Evolutionary conservation across 352 stramenopile species (phyloP), one percentile per base, ranked within the genome.

Genomic region (Phytopythium oedochilum): DNA sequence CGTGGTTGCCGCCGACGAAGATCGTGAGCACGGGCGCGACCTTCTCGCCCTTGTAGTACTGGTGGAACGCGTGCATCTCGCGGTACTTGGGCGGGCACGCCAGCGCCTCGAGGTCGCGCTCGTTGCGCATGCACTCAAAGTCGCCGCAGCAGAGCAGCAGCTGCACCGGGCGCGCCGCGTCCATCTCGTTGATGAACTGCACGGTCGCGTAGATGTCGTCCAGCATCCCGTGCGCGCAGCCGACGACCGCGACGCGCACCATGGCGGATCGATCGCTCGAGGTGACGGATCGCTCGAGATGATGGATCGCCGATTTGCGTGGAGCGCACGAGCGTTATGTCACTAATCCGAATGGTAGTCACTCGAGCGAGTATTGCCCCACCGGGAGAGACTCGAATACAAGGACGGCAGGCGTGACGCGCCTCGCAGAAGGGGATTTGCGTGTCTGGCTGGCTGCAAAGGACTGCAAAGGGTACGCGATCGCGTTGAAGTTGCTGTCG

Each of bases 1-100:
- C 97, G 70, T 99, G 97, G 83, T 99, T 99, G 25, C 97, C 97
- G 29, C 96, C 97, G 31, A 99, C 89, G 67, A 99, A 98, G 17
- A 99, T 73, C 4, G 97, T 99, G 32, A 98, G 74, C 52, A 98
- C 88, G 5, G 96, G 96, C 39, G 96, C 96, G 8, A 68, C 65
- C 60, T 96, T 96, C 47, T 88, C 78, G 39, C 94, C 92, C 44
- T 76, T 91, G 70, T 99, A 99, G 70, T 99, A 99, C 55, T 89
- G 75, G 63, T 98, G 88, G 73, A 99, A 99, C 45, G 76, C 68
- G 43, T 91, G 80, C 68, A 96, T 84, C 11, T 63, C 65, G 49
- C 91, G 87, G 77, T 99, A 99, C 68, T 99, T 99, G 38, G 83
- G 78, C 26, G 97, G 97, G 51, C 96, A 98, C 25, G 90, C 87